Evolutionary conservation across 2,329 filamentous ascomycete species (phyloP).

Genomic region (Aspergillus alliaceus): DNA sequence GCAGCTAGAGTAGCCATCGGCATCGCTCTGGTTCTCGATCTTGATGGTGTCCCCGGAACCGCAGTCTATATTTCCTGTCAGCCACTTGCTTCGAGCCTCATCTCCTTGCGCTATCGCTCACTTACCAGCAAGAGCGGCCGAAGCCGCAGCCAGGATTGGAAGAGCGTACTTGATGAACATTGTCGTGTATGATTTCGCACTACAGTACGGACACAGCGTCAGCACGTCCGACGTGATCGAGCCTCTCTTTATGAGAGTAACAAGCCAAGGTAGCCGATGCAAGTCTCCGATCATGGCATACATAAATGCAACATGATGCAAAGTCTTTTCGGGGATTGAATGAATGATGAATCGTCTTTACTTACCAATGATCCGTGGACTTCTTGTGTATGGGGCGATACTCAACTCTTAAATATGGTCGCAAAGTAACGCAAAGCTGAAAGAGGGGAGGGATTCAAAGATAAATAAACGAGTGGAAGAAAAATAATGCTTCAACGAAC

Average conservation of each 20-base stretch:
- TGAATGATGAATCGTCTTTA: slow-evolving; percentile 2
- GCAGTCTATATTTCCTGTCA: slow-evolving; percentile 17
- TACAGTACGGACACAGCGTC: neutral
- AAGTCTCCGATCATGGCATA: neutral
- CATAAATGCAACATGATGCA: no score
- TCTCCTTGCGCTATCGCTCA: neutral
- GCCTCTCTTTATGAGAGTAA: no score
- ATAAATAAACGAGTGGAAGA: slow-evolving; percentile 36
- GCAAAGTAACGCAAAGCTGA: slow-evolving; percentile 12
- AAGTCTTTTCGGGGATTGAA: neutral
- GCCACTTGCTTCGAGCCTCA: neutral
- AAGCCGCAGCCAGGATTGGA: slow-evolving; percentile 55
- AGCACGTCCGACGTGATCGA: neutral
- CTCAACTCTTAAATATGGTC: slow-evolving; percentile 12
- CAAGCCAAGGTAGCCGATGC: no score
- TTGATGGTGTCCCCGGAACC: slow-evolving; percentile 36
- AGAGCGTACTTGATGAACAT: slow-evolving; percentile 60
- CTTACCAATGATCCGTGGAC: slow-evolving; percentile 16
- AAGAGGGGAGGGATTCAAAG: slow-evolving; percentile 14
- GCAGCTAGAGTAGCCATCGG: slow-evolving; percentile 67
- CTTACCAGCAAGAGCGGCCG: slow-evolving; percentile 51
- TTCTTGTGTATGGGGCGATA: slow-evolving; percentile 12
- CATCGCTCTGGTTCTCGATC: slow-evolving; percentile 60
- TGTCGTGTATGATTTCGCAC: slow-evolving; percentile 12
- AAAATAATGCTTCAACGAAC: slow-evolving; percentile 31